Evolutionary conservation across 441 rosid species (phyloP), one percentile per base, ranked within the genome.

Genomic region (Metrosideros polymorpha): DNA sequence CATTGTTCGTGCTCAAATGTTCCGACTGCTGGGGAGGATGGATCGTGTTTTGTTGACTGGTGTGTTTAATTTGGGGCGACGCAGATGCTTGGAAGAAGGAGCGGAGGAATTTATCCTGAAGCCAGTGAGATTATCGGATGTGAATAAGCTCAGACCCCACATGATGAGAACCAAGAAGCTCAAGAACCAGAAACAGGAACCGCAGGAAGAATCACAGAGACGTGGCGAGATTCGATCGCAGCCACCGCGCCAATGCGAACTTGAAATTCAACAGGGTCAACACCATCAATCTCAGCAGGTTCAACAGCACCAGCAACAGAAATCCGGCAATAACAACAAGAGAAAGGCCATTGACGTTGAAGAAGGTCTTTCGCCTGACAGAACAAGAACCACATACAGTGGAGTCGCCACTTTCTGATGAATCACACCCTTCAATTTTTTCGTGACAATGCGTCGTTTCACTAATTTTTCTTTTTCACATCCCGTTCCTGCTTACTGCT

Each of bases 101-200:
- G 96, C 96, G n/a, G 93, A 92, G 76, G 96, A 94, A 84, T 94
- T 94, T 82, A 90, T 94, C 85, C 75, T 94, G 91, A 94, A 94
- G 87, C 96, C 96, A 10, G 93, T 94, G 22, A 88, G 89, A 61
- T 84, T 90, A 76, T 85, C 96, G 47, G 94, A 94, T 89, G 86
- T 94, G 87, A 91, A 83, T 54, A 92, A 91, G 89, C 91, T 94
- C 85, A 92, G 85, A 83, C 89, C 95, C 76, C 93, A 92, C 85
- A 90, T 94, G 89, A 89, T 92, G 93, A 93, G 88, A 88, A 91
- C 96, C 75, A 94, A 94, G 79, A 22, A 71, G 92, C 71, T 85
- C 17, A 91, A 90, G 82, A 89, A 86, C 54, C 87, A 87, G 52
- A 85, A 92, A 51, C 87, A 89, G 71, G 88, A 86, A 18, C 10